Evolutionary conservation across 768 basidiomycete species (phyloP), one percentile per base, ranked within the genome.

Genomic region (Lepiota venenata): DNA sequence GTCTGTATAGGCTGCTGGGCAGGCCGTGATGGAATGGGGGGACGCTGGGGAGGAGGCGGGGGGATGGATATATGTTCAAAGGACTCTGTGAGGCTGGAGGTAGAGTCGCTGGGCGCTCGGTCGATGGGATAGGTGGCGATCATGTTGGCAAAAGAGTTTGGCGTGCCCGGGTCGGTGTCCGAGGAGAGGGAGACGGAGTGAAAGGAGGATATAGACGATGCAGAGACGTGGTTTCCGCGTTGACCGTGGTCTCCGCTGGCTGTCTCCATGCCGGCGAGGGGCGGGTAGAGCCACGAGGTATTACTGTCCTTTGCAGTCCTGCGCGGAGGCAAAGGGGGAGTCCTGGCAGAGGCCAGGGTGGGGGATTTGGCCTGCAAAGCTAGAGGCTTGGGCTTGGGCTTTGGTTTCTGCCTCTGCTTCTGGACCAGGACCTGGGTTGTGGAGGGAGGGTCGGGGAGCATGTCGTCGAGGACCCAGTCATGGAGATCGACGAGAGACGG

Each of bases 161-260:
- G 74, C 1, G 71, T 74, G 55, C 69, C 70, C 15, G 73, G 66
- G 55, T 75, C 74, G 27, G 74, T 74, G 57, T 85, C 84, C 6
- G 85, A 87, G 1, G 88, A 91, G 15, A 91, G 76, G 1, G 89
- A 91, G 21, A 91, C 86, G 2, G 89, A 90, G 61, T 90, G 88
- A 57, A 92, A 90, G 25, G 89, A 91, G 2, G 89, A 91, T 37
- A 89, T 79, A 45, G 89, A 91, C 1, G 87, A 88, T 2, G 69
- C 55, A 69, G 72, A 43, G 66, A 64, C 2, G 79, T 80, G 39
- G 39, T 41, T 47, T 37, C 52, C 35, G 44, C 44, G 38, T 41
- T 36, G 14, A 1, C 40, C 39, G 50, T 48, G 15, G 16, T 39
- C 41, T 7, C 25, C 40, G 18, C 42, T 38, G 22, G 29, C 47